Percentiles rank a stretch among this genome's conserved stretches.
Conservation (phyloP, 352 stramenopile genomes). For the Phytopythium cucurbitacearum region DNA sequence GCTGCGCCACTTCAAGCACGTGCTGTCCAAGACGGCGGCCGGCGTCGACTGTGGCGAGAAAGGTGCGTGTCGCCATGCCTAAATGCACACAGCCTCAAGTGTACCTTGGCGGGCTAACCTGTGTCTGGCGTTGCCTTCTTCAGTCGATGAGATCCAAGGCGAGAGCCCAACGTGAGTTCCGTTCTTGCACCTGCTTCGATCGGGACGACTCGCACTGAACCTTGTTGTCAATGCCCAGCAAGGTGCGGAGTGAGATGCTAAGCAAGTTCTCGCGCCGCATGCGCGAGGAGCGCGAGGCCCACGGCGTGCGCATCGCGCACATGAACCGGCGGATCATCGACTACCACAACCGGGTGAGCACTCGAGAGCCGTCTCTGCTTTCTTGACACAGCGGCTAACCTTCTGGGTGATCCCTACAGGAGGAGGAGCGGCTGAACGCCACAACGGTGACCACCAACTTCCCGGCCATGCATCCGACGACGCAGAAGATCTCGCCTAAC, state of each 20-base stretch:
- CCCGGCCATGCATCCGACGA: constrained; percentile 74
- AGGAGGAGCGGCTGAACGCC: constrained; percentile 57
- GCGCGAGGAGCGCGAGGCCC: constrained; percentile 46
- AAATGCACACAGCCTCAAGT: not conserved
- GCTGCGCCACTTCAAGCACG: constrained; percentile 73
- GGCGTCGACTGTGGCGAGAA: constrained; percentile 58
- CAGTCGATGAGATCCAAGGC: constrained; percentile 35
- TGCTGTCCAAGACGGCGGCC: constrained; percentile 42
- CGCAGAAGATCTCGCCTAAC: constrained; percentile 55
- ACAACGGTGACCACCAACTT: constrained; percentile 72
- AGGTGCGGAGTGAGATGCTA: constrained; percentile 40
- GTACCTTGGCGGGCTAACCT: not conserved
- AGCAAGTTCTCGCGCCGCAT: constrained; percentile 57
- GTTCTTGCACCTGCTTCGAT: not conserved
- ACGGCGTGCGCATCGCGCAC: constrained; percentile 63
- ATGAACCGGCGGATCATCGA: constrained; percentile 83
- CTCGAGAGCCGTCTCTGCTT: not conserved
- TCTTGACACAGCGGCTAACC: not conserved
- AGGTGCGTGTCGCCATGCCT: constrained; percentile 13
- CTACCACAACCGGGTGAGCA: constrained; percentile 56
- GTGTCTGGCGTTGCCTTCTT: not conserved
- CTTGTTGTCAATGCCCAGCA: constrained; percentile 13
- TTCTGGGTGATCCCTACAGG: constrained; percentile 17
- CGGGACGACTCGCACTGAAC: not conserved
- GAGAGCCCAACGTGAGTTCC: constrained; percentile 41